Conservation (phyloP, 495 filamentous ascomycete genomes). For the Polyplosphaeria fusca region DNA sequence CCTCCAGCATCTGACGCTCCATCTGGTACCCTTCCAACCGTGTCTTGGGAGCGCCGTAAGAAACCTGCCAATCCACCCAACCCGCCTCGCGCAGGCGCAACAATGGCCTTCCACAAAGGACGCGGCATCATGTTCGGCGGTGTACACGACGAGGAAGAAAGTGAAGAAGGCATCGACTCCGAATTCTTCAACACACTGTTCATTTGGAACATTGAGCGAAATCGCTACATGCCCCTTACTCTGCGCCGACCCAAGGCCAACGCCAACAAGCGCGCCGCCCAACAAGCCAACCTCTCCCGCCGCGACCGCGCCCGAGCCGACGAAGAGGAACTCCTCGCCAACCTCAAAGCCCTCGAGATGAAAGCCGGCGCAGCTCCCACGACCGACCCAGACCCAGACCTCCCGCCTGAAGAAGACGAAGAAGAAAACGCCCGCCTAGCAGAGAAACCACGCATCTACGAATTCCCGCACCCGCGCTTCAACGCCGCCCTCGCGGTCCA, state of each 20-base stretch:
- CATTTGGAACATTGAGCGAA: conserved; percentile 90
- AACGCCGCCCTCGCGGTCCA: conserved; percentile 87
- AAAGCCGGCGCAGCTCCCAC: conserved; percentile 65
- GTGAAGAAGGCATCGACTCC: conserved; percentile 90
- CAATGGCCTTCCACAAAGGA: conserved; percentile 89
- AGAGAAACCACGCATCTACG: conserved; percentile 54
- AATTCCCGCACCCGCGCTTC: conserved; percentile 83
- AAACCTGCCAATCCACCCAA: conserved; percentile 84
- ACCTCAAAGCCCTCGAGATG: conserved; percentile 75
- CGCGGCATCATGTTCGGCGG: conserved; percentile 91
- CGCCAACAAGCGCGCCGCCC: conserved; percentile 56
- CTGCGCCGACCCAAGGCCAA: conserved; percentile 64
- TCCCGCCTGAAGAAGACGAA: conserved; percentile 44
- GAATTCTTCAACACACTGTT: conserved; percentile 90
- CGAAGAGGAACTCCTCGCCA: conserved; percentile 83
- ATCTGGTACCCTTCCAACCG: conserved; percentile 57
- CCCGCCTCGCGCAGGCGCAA: conserved; percentile 78
- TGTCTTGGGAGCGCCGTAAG: conserved; percentile 91
- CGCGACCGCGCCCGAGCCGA: conserved; percentile 73
- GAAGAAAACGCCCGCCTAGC: conserved; percentile 52
- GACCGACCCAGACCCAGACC: conserved; percentile 49
- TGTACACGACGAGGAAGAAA: conserved; percentile 90
- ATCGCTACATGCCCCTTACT: conserved; percentile 83
- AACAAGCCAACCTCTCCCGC: conserved; percentile 50
- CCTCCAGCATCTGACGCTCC: conserved; percentile 63